Percentiles rank a stretch among this genome's conserved stretches.
Conservation (phyloP, 305 asterid genomes). For the Coffea humblotiana region DNA sequence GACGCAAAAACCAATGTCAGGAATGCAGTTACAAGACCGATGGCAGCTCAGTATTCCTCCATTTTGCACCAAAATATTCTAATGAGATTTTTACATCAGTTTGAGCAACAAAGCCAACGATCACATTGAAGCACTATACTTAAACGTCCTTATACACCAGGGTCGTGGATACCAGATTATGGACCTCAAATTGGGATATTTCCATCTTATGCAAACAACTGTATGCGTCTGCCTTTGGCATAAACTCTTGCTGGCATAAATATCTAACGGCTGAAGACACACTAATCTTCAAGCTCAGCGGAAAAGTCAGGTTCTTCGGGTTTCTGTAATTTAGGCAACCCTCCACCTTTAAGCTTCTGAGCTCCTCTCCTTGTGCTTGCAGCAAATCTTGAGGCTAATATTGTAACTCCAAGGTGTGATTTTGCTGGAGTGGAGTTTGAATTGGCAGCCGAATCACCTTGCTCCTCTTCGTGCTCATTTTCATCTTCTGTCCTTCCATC, state of each 20-base stretch:
- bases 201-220: not conserved
- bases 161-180: not conserved
- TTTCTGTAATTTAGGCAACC: slow-evolving; percentile 70
- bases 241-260: not conserved
- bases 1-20: not conserved
- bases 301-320: slow-evolving; percentile 92
- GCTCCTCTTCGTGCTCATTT: slow-evolving; percentile 38
- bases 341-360: slow-evolving; percentile 69
- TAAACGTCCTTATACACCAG: not conserved
- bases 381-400: slow-evolving; percentile 86
- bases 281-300: slow-evolving; percentile 68
- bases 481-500: slow-evolving; percentile 35
- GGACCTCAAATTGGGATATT: not conserved
- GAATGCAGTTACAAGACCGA: not conserved
- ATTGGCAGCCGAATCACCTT: slow-evolving; percentile 19
- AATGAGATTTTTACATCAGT: not conserved
- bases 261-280: not conserved
- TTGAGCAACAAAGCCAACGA: not conserved
- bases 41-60: not conserved
- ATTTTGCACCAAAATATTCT: not conserved
- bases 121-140: not conserved
- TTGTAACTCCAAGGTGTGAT: slow-evolving; percentile 64
- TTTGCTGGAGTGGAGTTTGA: slow-evolving; percentile 34
- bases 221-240: not conserved
- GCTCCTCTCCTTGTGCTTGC: slow-evolving; percentile 86